phyloP scores from a whole-genome alignment of 352 stramenopile genomes.

The Thalassiosira hispida region DNA sequence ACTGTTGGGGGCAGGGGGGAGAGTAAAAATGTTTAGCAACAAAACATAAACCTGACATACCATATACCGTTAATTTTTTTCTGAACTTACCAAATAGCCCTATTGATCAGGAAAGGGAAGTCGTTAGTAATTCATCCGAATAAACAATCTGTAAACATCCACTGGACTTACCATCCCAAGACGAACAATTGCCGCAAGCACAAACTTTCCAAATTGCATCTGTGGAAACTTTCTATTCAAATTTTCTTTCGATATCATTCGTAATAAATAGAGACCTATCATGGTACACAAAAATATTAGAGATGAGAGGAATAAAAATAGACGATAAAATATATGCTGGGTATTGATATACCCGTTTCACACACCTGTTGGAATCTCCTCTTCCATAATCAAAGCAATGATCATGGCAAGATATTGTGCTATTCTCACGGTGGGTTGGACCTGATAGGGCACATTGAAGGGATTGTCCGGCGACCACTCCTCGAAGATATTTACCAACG shows the following conservation, averaged over 20 bases:
- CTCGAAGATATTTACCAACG: conserved; percentile 18
- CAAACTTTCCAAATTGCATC: conserved; percentile 28
- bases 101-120: too few relatives aligned
- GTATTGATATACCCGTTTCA: too few relatives aligned
- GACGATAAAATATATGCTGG: too few relatives aligned
- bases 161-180: conserved; percentile 20
- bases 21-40: too few relatives aligned
- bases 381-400: not conserved
- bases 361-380: conserved; percentile 18
- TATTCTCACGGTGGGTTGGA: conserved; percentile 1
- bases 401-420: conserved; percentile 21
- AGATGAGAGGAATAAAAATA: too few relatives aligned
- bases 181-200: conserved; percentile 15
- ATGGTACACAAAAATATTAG: too few relatives aligned
- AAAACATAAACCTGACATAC: too few relatives aligned
- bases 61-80: too few relatives aligned
- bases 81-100: too few relatives aligned
- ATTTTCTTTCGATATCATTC: conserved; percentile 17
- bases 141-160: too few relatives aligned
- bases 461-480: not conserved
- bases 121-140: too few relatives aligned
- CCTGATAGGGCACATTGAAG: not conserved
- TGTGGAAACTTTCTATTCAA: conserved; percentile 9
- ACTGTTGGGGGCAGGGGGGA: too few relatives aligned
- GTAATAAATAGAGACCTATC: conserved; percentile 32